Percentiles rank a stretch among this genome's conserved stretches.
Evolutionary conservation across 495 filamentous ascomycete species (phyloP).

Genomic region (Xylaria cubensis): DNA sequence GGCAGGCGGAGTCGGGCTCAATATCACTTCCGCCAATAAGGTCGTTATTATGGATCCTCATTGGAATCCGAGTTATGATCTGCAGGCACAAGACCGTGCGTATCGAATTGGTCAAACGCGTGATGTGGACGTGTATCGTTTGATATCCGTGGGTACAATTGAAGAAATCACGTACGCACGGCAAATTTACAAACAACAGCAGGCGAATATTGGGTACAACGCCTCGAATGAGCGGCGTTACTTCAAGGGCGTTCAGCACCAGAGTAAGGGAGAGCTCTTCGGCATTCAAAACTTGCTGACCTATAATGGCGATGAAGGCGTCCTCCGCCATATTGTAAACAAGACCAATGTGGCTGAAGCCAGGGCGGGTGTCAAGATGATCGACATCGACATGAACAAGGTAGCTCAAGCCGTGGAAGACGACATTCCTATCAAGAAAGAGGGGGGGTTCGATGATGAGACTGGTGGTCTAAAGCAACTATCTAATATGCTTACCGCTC

Average conservation of each 20-base stretch:
- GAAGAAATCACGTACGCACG: constrained; percentile 97
- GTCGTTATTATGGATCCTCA: constrained; percentile 97
- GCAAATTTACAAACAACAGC: constrained; percentile 99
- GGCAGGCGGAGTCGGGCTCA: constrained; percentile 85
- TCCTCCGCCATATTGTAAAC: constrained; percentile 92
- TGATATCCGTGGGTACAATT: constrained; percentile 92
- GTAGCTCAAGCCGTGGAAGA: constrained; percentile 62
- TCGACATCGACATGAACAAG: constrained; percentile 72
- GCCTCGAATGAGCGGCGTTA: constrained; percentile 91
- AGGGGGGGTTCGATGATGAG: constrained; percentile 53
- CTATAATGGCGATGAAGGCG: constrained; percentile 77
- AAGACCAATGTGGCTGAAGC: constrained; percentile 97
- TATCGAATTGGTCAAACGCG: constrained; percentile 93
- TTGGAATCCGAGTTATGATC: constrained; percentile 93
- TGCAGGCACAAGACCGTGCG: constrained; percentile 95
- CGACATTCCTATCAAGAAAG: constrained; percentile 47
- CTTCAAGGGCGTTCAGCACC: constrained; percentile 92
- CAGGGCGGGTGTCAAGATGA: constrained; percentile 80
- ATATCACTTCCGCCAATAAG: constrained; percentile 98
- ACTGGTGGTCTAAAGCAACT: constrained; percentile 79
- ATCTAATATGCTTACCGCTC: constrained; percentile 70
- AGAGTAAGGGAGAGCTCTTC: constrained; percentile 92
- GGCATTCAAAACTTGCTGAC: constrained; percentile 87
- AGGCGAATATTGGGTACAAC: constrained; percentile 96
- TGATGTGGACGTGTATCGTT: constrained; percentile 94